Evolutionary conservation across 345 rosid genomes (phyloP).

Genomic region (Capsella bursapastoris): DNA sequence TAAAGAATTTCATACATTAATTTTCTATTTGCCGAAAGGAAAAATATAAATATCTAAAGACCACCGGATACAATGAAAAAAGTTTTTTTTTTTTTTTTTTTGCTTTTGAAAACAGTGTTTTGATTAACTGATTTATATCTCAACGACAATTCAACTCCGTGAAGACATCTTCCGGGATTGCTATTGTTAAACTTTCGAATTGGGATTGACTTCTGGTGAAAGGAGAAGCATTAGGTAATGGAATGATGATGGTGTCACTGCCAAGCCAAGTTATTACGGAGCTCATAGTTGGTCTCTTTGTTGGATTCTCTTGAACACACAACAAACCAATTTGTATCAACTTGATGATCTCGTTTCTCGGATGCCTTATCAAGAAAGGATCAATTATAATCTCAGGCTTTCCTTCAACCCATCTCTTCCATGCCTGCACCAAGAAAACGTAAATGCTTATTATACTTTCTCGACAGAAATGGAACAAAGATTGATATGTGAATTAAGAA

Average conservation of each 20-base stretch:
- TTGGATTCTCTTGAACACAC: slow-evolving; percentile 54
- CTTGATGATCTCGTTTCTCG: slow-evolving; percentile 16
- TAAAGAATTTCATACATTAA: neutral
- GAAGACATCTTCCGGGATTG: slow-evolving; percentile 23
- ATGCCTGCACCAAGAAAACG: slow-evolving; percentile 43
- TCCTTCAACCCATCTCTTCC: slow-evolving; percentile 59
- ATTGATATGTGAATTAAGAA: neutral
- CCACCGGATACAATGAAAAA: neutral
- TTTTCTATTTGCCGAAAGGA: neutral
- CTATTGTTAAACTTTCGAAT: slow-evolving; percentile 27
- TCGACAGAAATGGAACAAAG: slow-evolving; percentile 19
- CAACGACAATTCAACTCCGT: slow-evolving; percentile 48
- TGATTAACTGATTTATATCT: neutral
- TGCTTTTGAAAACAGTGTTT: too few species aligned
- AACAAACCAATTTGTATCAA: slow-evolving; percentile 51
- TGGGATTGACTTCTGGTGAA: slow-evolving; percentile 31
- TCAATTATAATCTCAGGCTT: slow-evolving; percentile 47
- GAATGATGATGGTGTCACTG: slow-evolving; percentile 34
- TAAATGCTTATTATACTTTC: neutral
- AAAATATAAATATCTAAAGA: neutral
- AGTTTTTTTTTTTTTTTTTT: too few species aligned
- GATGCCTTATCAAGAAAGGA: slow-evolving; percentile 31
- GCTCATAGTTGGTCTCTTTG: slow-evolving; percentile 54
- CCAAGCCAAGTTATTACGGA: slow-evolving; percentile 51
- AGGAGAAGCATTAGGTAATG: slow-evolving; percentile 44